Evolutionary conservation across 1,284 basidiomycete species (phyloP), one percentile per base, ranked within the genome.

Genomic region (Trametes hirsuta): DNA sequence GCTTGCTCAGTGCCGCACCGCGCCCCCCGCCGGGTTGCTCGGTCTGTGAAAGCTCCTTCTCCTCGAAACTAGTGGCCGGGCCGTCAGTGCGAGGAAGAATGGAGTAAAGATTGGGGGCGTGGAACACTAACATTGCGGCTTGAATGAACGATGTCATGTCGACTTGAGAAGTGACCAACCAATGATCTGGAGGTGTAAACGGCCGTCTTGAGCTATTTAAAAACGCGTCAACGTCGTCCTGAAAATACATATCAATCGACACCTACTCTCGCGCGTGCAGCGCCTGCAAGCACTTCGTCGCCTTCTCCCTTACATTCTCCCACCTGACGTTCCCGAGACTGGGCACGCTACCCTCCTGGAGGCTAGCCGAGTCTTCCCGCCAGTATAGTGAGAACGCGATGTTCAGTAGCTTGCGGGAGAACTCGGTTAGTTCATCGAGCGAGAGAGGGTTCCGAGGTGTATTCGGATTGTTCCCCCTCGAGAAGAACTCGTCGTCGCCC

Each of bases 401-500:
- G 65, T 94, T 91, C 52, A 94, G 76, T 52, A 95, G 74, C 63
- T 91, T 81, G 10, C 84, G 81, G 22, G 86, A 90, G 63, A 93
- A 86, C 21, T 77, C 79, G 61, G 76, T 80, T 57, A 98, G 81
- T 70, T 99, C 97, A 68, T 97, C 95, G 8, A 96, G 74, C 0
- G 83, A 82, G 2, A 99, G 81, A 0, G 94, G 91, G 67, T 95
- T 95, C 18, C 85, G 77, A 0, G 79, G 71, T 1, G 73, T 66
- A 22, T 68, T 61, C 10, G 69, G 61, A 39, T 70, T 68, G 57
- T 68, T 62, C 0, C 67, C 63, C 1, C 75, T 75, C 0, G 86
- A 84, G 71, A 96, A 96, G 76, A 99, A 98, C 74, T 99, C 97
- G 73, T 98, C 97, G 68, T 99, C 97, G 2, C 94, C 94, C 79